A percentile compares a stretch with the other conserved stretches of the same genome.
Evolutionary conservation across 164 flowering plant species (phyloP).

Genomic region (Vitis vinifera): DNA sequence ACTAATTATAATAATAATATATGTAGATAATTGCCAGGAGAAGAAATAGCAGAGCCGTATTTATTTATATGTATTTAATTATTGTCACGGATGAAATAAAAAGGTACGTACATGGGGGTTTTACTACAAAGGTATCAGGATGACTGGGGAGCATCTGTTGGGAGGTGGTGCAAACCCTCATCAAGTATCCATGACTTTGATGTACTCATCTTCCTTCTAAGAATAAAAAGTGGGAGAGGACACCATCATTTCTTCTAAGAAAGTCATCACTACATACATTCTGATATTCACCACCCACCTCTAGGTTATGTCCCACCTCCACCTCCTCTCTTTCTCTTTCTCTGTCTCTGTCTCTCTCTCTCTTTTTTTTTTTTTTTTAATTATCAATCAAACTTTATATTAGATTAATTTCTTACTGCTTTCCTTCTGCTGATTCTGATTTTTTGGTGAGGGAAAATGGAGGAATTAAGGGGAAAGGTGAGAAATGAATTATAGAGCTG

Average conservation of each 20-base stretch:
- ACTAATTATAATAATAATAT: too few relatives aligned
- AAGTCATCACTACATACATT: slow-evolving; percentile 14
- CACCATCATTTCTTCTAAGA: slow-evolving; percentile 28
- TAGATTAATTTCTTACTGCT: neutral
- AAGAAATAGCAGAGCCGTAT: too few relatives aligned
- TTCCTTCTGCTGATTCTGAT: neutral
- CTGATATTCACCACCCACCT: slow-evolving; percentile 17
- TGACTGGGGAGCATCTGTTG: neutral
- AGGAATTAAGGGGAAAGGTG: too few relatives aligned
- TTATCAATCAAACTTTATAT: too few relatives aligned
- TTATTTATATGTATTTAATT: too few relatives aligned
- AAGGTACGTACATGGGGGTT: neutral
- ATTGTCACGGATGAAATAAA: neutral
- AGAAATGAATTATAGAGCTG: too few relatives aligned
- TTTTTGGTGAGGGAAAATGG: too few relatives aligned
- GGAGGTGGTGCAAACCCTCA: slow-evolving; percentile 9
- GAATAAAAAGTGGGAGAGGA: slow-evolving; percentile 18
- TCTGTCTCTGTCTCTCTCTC: neutral
- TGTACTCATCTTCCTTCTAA: slow-evolving; percentile 14
- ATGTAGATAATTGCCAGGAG: too few relatives aligned
- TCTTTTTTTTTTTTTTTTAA: neutral
- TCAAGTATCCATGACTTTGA: slow-evolving; percentile 16
- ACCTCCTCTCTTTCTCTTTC: neutral
- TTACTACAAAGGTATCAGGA: neutral
- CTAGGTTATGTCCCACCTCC: slow-evolving; percentile 12